Percentiles rank a stretch among this genome's conserved stretches.
Conservation (phyloP, 768 basidiomycete genomes). For the Boletellus emodensis region DNA sequence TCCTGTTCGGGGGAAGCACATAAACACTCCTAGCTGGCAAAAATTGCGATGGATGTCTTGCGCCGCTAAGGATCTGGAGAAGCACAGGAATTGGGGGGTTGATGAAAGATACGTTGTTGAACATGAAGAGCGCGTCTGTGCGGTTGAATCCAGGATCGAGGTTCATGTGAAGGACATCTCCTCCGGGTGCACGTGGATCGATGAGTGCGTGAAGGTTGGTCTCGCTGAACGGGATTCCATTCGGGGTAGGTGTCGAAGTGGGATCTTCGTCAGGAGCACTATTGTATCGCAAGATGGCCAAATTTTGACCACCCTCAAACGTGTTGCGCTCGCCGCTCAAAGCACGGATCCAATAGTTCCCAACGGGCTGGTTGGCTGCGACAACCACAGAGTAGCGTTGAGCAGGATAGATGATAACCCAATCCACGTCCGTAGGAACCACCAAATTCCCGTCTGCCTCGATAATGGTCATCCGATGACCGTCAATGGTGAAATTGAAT, state of each 20-base stretch:
- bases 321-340: constrained; percentile 25
- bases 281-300: constrained; percentile 49
- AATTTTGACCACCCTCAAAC: constrained; percentile 39
- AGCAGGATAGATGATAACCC: constrained; percentile 28
- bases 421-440: constrained; percentile 40
- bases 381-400: constrained; percentile 47
- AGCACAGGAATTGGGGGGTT: constrained; percentile 49
- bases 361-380: constrained; percentile 41
- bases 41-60: constrained; percentile 40
- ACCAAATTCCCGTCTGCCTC: constrained; percentile 48
- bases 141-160: constrained; percentile 9
- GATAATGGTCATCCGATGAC: constrained; percentile 48
- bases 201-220: constrained; percentile 35
- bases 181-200: constrained; percentile 37
- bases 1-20: constrained; percentile 40
- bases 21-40: constrained; percentile 48
- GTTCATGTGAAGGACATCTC: constrained; percentile 27
- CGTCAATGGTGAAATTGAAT: constrained; percentile 44
- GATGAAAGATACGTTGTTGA: constrained; percentile 32
- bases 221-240: constrained; percentile 36
- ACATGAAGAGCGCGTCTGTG: constrained; percentile 6
- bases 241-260: constrained; percentile 26
- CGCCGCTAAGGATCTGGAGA: constrained; percentile 57
- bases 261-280: constrained; percentile 47
- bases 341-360: constrained; percentile 57